Evolutionary conservation across 2,329 filamentous ascomycete genomes (phyloP).

Genomic region (Talaromyces sp.): DNA sequence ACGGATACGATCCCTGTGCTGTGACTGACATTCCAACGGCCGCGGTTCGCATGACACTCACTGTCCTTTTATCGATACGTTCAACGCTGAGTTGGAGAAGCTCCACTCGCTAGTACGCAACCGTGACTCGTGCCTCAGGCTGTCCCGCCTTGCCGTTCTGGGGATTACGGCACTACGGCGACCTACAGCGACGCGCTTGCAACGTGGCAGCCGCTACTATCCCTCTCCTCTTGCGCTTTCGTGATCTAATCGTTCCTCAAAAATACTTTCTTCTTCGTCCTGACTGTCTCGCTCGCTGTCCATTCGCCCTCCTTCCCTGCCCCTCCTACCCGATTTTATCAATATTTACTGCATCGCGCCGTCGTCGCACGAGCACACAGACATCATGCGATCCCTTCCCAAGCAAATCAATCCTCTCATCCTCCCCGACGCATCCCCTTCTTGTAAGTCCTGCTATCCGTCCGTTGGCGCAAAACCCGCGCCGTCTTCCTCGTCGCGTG

Average conservation of each 20-base stretch:
- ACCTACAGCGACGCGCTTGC: constrained; percentile 38
- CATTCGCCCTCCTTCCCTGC: constrained; percentile 17
- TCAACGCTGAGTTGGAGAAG: neutral
- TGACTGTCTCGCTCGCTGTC: constrained; percentile 21
- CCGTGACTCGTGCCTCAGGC: constrained; percentile 9
- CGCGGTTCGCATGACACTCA: neutral
- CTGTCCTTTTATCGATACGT: neutral
- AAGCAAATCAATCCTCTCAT: constrained; percentile 47
- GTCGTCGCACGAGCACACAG: constrained; percentile 1
- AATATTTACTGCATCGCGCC: neutral
- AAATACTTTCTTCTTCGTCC: constrained; percentile 2
- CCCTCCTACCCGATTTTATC: neutral
- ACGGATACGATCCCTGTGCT: neutral
- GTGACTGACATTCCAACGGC: neutral
- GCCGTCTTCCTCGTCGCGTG: constrained; percentile 14
- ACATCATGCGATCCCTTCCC: constrained; percentile 45
- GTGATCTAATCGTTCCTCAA: constrained; percentile 10
- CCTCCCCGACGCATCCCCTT: constrained; percentile 40
- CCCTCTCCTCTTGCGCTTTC: constrained; percentile 6
- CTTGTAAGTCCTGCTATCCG: constrained; percentile 38
- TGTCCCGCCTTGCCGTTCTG: constrained; percentile 4
- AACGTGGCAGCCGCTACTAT: constrained; percentile 41
- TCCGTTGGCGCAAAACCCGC: constrained; percentile 20
- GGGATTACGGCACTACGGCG: constrained; percentile 10
- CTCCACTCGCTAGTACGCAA: constrained; percentile 2